Percentiles rank a stretch among this genome's conserved stretches.
These are phyloP conservation scores for Parietichytrium sp. DNA, from an alignment of 108 stramenopile genomes.

Conservation along the genomic window DNA sequence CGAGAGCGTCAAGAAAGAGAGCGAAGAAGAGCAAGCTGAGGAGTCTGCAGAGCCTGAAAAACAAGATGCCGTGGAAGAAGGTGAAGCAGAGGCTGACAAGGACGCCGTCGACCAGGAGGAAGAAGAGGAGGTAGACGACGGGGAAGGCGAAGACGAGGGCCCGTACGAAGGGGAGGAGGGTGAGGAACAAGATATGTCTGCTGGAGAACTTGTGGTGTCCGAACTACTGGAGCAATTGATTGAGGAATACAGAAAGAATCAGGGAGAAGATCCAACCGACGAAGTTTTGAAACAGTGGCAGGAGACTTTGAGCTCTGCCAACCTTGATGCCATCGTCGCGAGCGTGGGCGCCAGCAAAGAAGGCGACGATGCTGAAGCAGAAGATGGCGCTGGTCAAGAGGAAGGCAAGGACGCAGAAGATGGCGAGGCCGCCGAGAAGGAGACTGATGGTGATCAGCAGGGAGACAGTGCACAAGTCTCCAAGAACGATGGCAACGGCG, in stretches of 20 bases:
- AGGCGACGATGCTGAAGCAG: background rate
- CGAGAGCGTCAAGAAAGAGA: conserved; percentile 19
- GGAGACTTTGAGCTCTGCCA: background rate
- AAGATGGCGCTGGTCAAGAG: background rate
- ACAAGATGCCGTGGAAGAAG: no score
- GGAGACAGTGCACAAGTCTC: no score
- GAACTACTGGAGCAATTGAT: background rate
- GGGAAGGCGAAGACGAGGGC: background rate
- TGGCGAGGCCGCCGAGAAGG: no score
- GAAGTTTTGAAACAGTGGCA: conserved; percentile 21
- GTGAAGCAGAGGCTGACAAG: no score
- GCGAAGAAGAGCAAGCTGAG: background rate
- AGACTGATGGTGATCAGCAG: no score
- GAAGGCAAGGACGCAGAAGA: background rate
- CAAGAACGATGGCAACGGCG: no score
- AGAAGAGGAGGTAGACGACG: background rate
- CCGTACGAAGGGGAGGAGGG: background rate
- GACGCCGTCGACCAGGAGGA: background rate
- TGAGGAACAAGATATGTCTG: background rate
- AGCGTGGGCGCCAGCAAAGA: background rate
- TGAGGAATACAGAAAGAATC: background rate
- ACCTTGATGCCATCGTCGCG: background rate
- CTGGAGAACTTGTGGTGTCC: background rate
- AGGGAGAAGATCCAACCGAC: background rate
- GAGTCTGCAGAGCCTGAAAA: no score